phyloP scores from a whole-genome alignment of 148 eudicot species.

The Hydrangea macrophylla region DNA sequence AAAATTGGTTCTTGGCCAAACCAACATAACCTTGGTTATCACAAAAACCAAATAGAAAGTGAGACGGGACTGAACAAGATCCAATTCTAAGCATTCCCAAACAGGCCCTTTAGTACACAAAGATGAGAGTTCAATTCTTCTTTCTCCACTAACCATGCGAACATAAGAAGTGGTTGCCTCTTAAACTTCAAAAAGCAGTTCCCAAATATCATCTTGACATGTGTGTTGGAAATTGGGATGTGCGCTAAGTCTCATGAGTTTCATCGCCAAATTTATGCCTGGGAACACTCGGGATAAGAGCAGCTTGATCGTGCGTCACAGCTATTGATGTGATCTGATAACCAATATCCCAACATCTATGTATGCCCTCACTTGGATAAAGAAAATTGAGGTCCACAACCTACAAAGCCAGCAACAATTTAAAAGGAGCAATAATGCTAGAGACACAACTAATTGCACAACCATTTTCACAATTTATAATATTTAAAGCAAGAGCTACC shows the following conservation, averaged over 20 bases:
- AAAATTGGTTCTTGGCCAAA: too few species aligned
- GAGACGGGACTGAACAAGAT: too few species aligned
- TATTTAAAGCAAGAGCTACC: too few species aligned
- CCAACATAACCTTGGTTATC: too few species aligned
- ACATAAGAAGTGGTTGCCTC: not conserved
- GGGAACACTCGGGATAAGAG: conserved; percentile 84
- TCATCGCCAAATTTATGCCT: conserved; percentile 72
- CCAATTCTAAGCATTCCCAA: too few species aligned
- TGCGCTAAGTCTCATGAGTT: conserved; percentile 84
- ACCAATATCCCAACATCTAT: conserved; percentile 83
- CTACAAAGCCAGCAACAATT: conserved; percentile 25
- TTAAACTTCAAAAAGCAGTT: not conserved
- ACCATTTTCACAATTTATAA: too few species aligned
- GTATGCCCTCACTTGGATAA: conserved; percentile 90
- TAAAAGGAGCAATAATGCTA: too few species aligned
- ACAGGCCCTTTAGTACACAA: too few species aligned
- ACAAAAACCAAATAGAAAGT: too few species aligned
- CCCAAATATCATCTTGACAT: conserved; percentile 45
- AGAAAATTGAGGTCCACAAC: conserved; percentile 89
- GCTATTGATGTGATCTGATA: conserved; percentile 76
- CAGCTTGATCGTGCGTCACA: conserved; percentile 77
- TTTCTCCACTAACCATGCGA: too few species aligned
- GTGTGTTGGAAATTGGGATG: conserved; percentile 88
- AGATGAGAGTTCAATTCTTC: too few species aligned
- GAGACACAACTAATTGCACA: too few species aligned